Evolutionary conservation across 495 filamentous ascomycete genomes (phyloP).

Genomic region (Hyaloscypha variabilis): DNA sequence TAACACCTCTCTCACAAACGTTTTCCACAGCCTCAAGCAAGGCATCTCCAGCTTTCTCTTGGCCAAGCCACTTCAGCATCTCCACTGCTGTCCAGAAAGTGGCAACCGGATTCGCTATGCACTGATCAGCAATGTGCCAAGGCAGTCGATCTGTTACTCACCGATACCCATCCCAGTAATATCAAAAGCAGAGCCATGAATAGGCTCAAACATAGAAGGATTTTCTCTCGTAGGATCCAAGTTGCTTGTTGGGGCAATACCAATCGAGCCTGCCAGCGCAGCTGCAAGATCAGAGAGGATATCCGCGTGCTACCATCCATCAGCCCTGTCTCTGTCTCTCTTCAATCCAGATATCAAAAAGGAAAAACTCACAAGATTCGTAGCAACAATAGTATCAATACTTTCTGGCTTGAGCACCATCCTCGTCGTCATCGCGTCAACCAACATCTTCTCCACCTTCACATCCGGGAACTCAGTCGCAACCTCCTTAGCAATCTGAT

Average conservation of each 20-base stretch:
- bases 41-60: constrained; percentile 53
- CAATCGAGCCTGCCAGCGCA: constrained; percentile 84
- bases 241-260: constrained; percentile 74
- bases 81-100: constrained; percentile 72
- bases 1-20: constrained; percentile 58
- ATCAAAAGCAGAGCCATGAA: constrained; percentile 74
- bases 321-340: neutral
- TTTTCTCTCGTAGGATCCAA: constrained; percentile 65
- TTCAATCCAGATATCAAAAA: too few species aligned
- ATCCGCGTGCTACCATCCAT: constrained; percentile 45
- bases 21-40: constrained; percentile 63
- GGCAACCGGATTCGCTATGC: constrained; percentile 65
- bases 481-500: constrained; percentile 50
- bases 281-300: constrained; percentile 70
- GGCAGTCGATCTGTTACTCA: neutral
- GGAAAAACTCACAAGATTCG: constrained; percentile 41
- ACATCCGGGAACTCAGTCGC: constrained; percentile 52
- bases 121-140: neutral
- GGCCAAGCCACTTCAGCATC: constrained; percentile 69
- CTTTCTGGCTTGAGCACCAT: constrained; percentile 58
- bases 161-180: constrained; percentile 68
- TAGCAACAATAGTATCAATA: constrained; percentile 59
- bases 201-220: constrained; percentile 86
- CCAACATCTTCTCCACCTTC: constrained; percentile 58
- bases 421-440: constrained; percentile 60